Conservation (phyloP, 2,329 filamentous ascomycete species). For the Apiospora hydei region DNA sequence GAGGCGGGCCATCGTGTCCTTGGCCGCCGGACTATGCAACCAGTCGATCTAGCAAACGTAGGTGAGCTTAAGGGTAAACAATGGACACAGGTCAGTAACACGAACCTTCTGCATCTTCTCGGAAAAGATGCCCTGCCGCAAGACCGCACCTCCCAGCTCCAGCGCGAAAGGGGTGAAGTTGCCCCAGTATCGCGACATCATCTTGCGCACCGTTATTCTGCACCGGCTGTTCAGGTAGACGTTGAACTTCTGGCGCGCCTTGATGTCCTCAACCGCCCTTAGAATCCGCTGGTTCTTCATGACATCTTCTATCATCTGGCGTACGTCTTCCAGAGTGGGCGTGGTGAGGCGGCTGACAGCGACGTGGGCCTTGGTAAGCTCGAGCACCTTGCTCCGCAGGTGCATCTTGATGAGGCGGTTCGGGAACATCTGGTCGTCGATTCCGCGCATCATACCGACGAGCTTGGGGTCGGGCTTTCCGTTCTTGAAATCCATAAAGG, state of each 20-base stretch:
- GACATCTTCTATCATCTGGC: slow-evolving; percentile 55
- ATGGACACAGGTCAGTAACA: neutral
- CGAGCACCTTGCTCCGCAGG: slow-evolving; percentile 51
- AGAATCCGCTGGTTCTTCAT: slow-evolving; percentile 49
- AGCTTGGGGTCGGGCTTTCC: slow-evolving; percentile 54
- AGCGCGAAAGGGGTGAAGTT: slow-evolving; percentile 71
- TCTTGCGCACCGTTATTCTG: slow-evolving; percentile 62
- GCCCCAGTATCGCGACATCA: slow-evolving; percentile 76
- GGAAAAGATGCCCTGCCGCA: slow-evolving; percentile 70
- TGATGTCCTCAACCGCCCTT: slow-evolving; percentile 47
- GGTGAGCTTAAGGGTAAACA: neutral
- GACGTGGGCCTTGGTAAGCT: slow-evolving; percentile 43
- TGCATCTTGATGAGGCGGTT: slow-evolving; percentile 62
- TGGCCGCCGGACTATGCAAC: slow-evolving; percentile 74
- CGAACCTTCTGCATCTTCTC: slow-evolving; percentile 72
- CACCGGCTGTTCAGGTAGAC: slow-evolving; percentile 28
- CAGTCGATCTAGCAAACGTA: slow-evolving; percentile 63
- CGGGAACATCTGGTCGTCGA: slow-evolving; percentile 56
- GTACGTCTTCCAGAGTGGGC: slow-evolving; percentile 59
- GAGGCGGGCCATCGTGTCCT: slow-evolving; percentile 69
- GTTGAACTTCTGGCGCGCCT: slow-evolving; percentile 30
- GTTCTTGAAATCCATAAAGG: slow-evolving; percentile 60
- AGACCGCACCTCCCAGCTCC: slow-evolving; percentile 69
- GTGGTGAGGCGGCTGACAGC: slow-evolving; percentile 31
- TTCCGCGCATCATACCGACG: neutral